A percentile compares a stretch with the other conserved stretches of the same genome.
Conservation (phyloP, 352 stramenopile genomes). For the Phytophthora nicotianae region DNA sequence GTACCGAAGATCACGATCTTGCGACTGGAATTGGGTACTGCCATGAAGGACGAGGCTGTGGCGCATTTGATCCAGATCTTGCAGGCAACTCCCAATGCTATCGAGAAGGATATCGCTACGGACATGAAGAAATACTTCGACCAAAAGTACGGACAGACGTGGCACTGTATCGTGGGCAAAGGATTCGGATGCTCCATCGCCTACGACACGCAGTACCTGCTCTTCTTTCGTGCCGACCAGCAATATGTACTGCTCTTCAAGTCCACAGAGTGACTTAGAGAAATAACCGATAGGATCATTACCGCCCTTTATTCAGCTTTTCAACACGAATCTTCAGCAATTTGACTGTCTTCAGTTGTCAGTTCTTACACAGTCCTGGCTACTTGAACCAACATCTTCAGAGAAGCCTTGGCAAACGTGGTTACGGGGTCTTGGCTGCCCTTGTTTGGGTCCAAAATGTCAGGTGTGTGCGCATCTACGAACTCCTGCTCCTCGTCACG, state of each 20-base stretch:
- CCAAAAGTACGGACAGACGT: constrained; percentile 94
- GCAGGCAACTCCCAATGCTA: constrained; percentile 47
- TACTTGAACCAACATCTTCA: constrained; percentile 64
- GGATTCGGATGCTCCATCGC: constrained; percentile 91
- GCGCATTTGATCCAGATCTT: constrained; percentile 47
- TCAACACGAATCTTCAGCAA: constrained; percentile 7
- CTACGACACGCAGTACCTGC: constrained; percentile 90
- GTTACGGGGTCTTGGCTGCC: constrained; percentile 44
- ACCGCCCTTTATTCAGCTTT: constrained; percentile 13
- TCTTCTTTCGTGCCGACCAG: constrained; percentile 88
- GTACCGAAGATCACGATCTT: constrained; percentile 71
- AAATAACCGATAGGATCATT: constrained; percentile 9
- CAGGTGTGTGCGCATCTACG: constrained; percentile 61
- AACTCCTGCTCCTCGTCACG: constrained; percentile 81
- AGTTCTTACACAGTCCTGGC: constrained; percentile 46
- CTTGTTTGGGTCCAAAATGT: constrained; percentile 45
- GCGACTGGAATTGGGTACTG: constrained; percentile 65
- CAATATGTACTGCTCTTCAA: constrained; percentile 87
- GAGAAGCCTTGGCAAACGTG: constrained; percentile 59
- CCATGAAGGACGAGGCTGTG: constrained; percentile 78
- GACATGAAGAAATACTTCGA: constrained; percentile 99
- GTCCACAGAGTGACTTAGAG: constrained; percentile 63
- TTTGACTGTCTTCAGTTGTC: no score
- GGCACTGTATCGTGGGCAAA: constrained; percentile 94
- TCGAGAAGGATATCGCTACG: constrained; percentile 96